Evolutionary conservation across 495 filamentous ascomycete species (phyloP).

Genomic region (Neurospora sp.): DNA sequence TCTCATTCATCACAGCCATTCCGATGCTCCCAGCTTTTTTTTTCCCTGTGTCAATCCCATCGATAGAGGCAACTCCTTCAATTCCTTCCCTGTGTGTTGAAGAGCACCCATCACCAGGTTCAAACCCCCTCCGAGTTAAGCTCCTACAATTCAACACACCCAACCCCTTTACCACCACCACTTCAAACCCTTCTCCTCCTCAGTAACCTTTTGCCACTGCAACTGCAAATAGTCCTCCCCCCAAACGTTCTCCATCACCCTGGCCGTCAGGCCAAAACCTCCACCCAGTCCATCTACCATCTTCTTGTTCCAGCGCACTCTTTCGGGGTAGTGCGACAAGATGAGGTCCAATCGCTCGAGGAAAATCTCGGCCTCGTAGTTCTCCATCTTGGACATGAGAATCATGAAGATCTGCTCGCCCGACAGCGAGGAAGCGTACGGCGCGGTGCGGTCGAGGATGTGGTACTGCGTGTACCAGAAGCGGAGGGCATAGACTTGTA

Average conservation of each 20-base stretch:
- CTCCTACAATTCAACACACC: neutral
- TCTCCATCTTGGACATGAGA: neutral
- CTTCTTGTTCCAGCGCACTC: neutral
- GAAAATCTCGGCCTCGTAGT: neutral
- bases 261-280: neutral
- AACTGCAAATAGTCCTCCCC: neutral
- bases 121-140: neutral
- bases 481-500: neutral
- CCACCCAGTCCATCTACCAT: neutral
- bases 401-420: neutral
- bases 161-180: neutral
- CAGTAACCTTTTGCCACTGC: neutral
- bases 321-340: no score
- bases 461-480: neutral
- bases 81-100: neutral
- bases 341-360: no score
- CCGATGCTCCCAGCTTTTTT: no score
- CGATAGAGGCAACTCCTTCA: no score
- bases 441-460: neutral
- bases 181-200: neutral
- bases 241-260: neutral
- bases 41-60: no score
- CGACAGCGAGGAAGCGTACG: neutral
- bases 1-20: no score
- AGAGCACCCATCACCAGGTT: neutral